These are phyloP conservation scores for Collybiopsis luxurians DNA, from an alignment of 768 basidiomycete genomes.

Conservation along the genomic window DNA sequence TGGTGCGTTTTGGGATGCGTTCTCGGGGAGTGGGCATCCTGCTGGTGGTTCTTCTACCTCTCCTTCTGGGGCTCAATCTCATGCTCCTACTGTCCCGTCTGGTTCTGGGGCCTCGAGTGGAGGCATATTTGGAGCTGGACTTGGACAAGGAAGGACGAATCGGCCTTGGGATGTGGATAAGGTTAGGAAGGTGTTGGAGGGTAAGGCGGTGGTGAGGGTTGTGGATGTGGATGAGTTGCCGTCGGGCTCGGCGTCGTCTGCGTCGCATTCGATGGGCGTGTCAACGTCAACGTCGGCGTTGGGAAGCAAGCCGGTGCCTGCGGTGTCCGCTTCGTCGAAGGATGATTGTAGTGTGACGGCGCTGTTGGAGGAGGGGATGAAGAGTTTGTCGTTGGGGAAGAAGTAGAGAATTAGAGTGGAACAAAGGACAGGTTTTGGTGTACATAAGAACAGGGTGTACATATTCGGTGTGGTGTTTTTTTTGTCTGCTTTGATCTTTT, in stretches of 20 bases:
- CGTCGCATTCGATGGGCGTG: constrained; percentile 10
- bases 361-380: constrained; percentile 67
- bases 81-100: not conserved
- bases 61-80: constrained; percentile 14
- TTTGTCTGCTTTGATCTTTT: too few species aligned
- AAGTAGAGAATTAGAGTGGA: not conserved
- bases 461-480: too few species aligned
- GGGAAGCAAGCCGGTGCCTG: not conserved
- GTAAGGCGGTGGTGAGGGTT: constrained; percentile 74
- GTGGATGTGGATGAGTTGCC: constrained; percentile 62
- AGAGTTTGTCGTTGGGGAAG: constrained; percentile 51
- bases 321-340: not conserved
- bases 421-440: too few species aligned
- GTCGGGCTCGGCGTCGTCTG: not conserved
- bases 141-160: constrained; percentile 8
- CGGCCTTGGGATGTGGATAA: constrained; percentile 69
- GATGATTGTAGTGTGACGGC: constrained; percentile 27
- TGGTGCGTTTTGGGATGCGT: constrained; percentile 86
- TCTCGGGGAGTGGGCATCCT: constrained; percentile 47
- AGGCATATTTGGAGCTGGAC: constrained; percentile 11
- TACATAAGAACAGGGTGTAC: too few species aligned
- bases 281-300: not conserved
- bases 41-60: constrained; percentile 21
- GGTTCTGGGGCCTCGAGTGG: not conserved
- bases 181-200: constrained; percentile 77